Evolutionary conservation across 1,139 yeast genomes (phyloP), one percentile per base, ranked within the genome.

Genomic region (Scheffersomyces illinoinensis): DNA sequence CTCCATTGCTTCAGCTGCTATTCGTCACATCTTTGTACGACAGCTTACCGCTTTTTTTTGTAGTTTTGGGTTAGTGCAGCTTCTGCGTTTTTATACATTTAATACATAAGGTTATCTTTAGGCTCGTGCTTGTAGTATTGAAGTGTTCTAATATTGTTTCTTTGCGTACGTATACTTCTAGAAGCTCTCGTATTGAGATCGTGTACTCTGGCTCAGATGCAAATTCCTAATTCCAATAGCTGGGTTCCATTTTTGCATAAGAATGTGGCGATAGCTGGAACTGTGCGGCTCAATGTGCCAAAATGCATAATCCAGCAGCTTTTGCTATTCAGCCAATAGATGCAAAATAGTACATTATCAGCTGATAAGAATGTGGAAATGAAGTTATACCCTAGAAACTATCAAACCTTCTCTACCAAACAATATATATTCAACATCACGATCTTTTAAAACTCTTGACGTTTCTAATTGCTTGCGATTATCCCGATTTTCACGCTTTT

Each of bases 211-310:
- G 8, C 8, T 48, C 51, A 12, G 18, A 33, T 33, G 17, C 43
- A 33, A 33, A 33, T 33, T 33, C 43, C 43, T 33, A 12, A 33
- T 33, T 33, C 17, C 10, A 24, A 24, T 3, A 24, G 33, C 33
- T 8, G 17, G 43, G 43, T 33, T 33, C 43, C 43, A 33, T 12
- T 33, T 21, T 33, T 33, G 43, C 43, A 33, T 8, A 7, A 14
- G 10, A 17, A 33, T 33, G 43, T 33, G 17, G 14, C 4, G 43
- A 12, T 33, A 33, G 43, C 43, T 33, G 43, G 43, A 14, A 33
- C 43, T 12, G 51, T 48, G 51, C 51, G 51, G 51, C 51, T 48
- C 51, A 48, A 48, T 48, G 51, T 48, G 26, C 51, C 51, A 48
- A 10, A 48, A 48, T 24, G 51, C 51, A 48, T 48, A 20, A 20